These are phyloP conservation scores for Candida labiduridarum DNA, from an alignment of 1,139 yeast species.

Conservation along the genomic window DNA sequence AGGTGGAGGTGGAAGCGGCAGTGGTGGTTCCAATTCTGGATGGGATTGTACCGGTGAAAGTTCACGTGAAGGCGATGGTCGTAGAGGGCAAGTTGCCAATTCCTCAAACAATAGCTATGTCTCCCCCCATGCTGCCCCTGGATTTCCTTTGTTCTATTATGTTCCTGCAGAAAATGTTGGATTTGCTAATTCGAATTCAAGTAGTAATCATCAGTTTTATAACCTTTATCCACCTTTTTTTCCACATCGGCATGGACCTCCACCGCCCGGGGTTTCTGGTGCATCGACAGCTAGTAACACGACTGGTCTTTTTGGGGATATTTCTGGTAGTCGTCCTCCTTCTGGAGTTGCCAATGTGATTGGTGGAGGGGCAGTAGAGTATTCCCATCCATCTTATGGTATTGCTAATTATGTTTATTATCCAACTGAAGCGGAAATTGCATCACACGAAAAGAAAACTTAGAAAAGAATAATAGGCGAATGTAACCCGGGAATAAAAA, in stretches of 20 bases:
- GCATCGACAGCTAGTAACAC: neutral
- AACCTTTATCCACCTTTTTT: constrained; percentile 22
- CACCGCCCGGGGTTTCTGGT: neutral
- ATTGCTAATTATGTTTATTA: constrained; percentile 17
- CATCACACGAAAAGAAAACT: constrained; percentile 14
- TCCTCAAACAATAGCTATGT: neutral
- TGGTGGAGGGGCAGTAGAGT: constrained; percentile 1
- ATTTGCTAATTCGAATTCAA: constrained; percentile 8
- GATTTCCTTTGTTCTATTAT: constrained; percentile 26
- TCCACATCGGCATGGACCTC: neutral
- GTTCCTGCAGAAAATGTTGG: constrained; percentile 20
- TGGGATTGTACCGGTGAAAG: neutral
- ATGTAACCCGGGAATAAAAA: neutral
- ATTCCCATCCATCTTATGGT: constrained; percentile 13
- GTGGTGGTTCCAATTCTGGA: neutral
- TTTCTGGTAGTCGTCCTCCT: constrained; percentile 4
- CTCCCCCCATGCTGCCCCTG: constrained; percentile 9
- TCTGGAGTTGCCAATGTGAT: constrained; percentile 1
- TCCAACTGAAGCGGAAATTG: constrained; percentile 16
- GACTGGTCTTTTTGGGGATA: constrained; percentile 1
- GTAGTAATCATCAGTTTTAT: constrained; percentile 16
- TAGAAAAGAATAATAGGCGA: neutral
- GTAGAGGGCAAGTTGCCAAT: neutral
- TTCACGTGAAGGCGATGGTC: neutral
- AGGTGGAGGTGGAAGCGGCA: neutral